Conservation (phyloP, 768 basidiomycete species). For the Termitomyces sp. region DNA sequence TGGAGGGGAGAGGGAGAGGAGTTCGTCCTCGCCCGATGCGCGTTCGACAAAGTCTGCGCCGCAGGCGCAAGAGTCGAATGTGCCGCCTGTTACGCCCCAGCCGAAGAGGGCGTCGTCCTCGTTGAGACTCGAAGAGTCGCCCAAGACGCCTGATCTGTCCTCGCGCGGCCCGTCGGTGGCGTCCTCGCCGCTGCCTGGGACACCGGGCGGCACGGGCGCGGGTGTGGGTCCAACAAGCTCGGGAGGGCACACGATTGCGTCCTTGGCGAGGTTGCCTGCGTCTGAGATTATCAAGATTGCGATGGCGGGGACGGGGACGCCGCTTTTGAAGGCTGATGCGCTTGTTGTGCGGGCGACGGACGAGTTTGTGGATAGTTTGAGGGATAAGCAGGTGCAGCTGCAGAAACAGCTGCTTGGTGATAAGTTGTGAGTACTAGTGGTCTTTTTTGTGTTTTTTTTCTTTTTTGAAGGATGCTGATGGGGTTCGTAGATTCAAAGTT, state of each 20-base stretch:
- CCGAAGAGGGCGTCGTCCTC: slow-evolving; percentile 35
- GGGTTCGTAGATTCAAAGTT: slow-evolving; percentile 38
- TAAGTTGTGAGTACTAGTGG: slow-evolving; percentile 57
- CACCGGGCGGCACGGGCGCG: slow-evolving; percentile 36
- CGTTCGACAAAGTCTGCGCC: slow-evolving; percentile 17
- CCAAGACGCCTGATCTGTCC: slow-evolving; percentile 74
- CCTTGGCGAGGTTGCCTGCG: slow-evolving; percentile 72
- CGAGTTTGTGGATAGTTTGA: slow-evolving; percentile 62
- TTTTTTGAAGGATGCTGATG: background rate
- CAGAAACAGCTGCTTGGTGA: slow-evolving; percentile 83
- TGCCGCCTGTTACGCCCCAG: slow-evolving; percentile 59
- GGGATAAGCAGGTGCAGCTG: slow-evolving; percentile 47
- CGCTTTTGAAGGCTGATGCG: slow-evolving; percentile 66
- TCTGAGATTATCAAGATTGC: slow-evolving; percentile 70
- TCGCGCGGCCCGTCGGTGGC: slow-evolving; percentile 71
- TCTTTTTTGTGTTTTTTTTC: background rate
- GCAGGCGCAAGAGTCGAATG: slow-evolving; percentile 5
- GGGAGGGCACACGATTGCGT: slow-evolving; percentile 55
- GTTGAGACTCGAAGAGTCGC: slow-evolving; percentile 44
- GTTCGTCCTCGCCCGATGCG: background rate
- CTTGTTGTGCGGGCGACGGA: slow-evolving; percentile 66
- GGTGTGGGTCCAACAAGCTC: slow-evolving; percentile 7
- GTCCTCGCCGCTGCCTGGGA: slow-evolving; percentile 65
- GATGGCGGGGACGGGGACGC: slow-evolving; percentile 30
- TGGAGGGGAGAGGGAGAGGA: no score